Evolutionary conservation across 371 early-diverging fungal genomes (phyloP).

Genomic region (Mortierella sp.): DNA sequence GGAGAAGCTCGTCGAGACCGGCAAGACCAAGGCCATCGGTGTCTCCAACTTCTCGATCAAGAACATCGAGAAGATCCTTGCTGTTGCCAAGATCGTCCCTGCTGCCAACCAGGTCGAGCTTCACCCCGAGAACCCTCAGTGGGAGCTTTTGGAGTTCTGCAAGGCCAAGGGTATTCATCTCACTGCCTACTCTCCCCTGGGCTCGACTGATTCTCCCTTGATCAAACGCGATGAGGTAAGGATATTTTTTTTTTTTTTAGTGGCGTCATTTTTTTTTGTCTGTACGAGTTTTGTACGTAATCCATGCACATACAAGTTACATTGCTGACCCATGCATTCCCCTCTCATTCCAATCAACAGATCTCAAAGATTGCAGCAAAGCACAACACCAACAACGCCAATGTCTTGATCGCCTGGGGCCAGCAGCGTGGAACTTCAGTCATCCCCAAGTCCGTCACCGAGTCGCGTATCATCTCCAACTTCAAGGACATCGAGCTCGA

Average conservation of each 20-base stretch:
- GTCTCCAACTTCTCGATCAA: constrained; percentile 76
- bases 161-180: constrained; percentile 76
- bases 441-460: constrained; percentile 74
- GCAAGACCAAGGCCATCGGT: constrained; percentile 73
- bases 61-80: constrained; percentile 77
- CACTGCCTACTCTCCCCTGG: constrained; percentile 90
- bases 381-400: constrained; percentile 77
- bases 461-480: constrained; percentile 66
- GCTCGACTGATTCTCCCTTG: constrained; percentile 59
- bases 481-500: constrained; percentile 64
- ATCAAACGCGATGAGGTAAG: constrained; percentile 59
- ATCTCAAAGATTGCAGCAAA: constrained; percentile 75
- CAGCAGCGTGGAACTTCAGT: constrained; percentile 76
- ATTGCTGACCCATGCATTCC: neutral
- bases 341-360: constrained; percentile 21
- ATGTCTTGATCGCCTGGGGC: constrained; percentile 84
- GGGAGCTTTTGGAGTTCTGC: constrained; percentile 79
- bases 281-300: neutral
- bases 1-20: constrained; percentile 74
- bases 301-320: neutral
- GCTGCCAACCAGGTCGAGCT: constrained; percentile 92
- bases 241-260: neutral
- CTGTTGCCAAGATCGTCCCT: constrained; percentile 80
- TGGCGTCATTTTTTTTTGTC: neutral
- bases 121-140: constrained; percentile 90